A percentile compares a stretch with the other conserved stretches of the same genome.
Evolutionary conservation across 2,329 filamentous ascomycete genomes (phyloP).

Genomic region (Alternaria consortialis): DNA sequence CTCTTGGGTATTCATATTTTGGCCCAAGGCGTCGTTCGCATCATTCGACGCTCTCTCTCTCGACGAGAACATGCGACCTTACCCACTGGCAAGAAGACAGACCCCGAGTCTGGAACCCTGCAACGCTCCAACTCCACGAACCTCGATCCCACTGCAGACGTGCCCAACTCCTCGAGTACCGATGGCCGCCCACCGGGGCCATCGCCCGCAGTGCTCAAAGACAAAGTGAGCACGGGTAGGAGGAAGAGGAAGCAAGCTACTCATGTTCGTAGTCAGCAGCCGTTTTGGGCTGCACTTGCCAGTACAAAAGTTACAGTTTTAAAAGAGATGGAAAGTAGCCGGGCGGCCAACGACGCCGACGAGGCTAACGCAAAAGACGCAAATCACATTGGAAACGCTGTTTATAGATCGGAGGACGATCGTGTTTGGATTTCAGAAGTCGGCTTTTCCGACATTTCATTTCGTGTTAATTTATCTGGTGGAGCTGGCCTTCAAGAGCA

Average conservation of each 20-base stretch:
- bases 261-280: conserved; percentile 88
- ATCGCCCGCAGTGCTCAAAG: conserved; percentile 62
- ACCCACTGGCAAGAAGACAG: conserved; percentile 55
- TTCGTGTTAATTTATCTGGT: conserved; percentile 74
- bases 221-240: conserved; percentile 73
- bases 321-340: conserved; percentile 79
- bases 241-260: conserved; percentile 91
- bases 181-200: conserved; percentile 61
- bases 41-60: conserved; percentile 64
- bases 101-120: conserved; percentile 67
- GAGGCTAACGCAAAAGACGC: conserved; percentile 79
- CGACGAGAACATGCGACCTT: conserved; percentile 46
- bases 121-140: conserved; percentile 46
- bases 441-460: conserved; percentile 78
- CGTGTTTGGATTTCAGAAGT: conserved; percentile 85
- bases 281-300: conserved; percentile 91
- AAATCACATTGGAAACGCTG: conserved; percentile 78
- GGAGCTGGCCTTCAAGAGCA: conserved; percentile 51
- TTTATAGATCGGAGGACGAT: conserved; percentile 73
- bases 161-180: conserved; percentile 53
- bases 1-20: conserved; percentile 78
- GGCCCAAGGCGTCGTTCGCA: conserved; percentile 75
- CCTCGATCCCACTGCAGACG: conserved; percentile 61
- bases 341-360: conserved; percentile 75
- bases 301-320: conserved; percentile 97